Evolutionary conservation across 1,284 basidiomycete genomes (phyloP), one percentile per base, ranked within the genome.

Genomic region (Chalciporus sp.): DNA sequence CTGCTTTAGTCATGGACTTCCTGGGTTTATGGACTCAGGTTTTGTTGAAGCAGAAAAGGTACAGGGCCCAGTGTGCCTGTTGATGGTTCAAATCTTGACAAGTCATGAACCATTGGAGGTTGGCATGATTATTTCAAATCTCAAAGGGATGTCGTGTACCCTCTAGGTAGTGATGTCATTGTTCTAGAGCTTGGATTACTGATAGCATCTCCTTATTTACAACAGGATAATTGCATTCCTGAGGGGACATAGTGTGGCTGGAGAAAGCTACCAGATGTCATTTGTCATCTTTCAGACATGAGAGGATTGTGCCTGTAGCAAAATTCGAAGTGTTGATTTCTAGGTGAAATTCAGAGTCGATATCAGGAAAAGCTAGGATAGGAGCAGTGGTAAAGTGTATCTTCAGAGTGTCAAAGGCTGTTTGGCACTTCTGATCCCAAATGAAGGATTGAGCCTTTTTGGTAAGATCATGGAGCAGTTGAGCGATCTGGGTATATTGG

Each of bases 401-500:
- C 46, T 76, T 74, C 31, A 71, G 62, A 0, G 6, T 28, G 0
- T 67, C 44, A 28, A 47, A 47, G 3, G 35, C 26, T 17, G n/a
- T n/a, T 12, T 40, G 46, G 7, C 17, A 16, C 4, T 19, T 9
- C 3, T 20, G 5, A 9, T 11, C 35, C 35, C 26, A 39, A 4
- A 14, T 17, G 20, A 47, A 47, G 8, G 23, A 11, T 1, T 6
- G n/a, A n/a, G 40, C 47, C 11, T 47, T 47, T 5, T 56, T 55
- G 0, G 66, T 70, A 0, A 74, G 60, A 1, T 58, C 33, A 42
- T 60, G 49, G 0, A 82, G 55, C 1, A 26, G 47, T 1, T 1
- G 72, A 73, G 68, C 64, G 7, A 75, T 63, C 4, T 66, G 51
- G 0, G 74, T 61, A 53, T 72, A 82, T 12, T 68, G 59, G 7